phyloP scores from a whole-genome alignment of 2,329 filamentous ascomycete genomes.

The Raffaelea deltoideospora region DNA sequence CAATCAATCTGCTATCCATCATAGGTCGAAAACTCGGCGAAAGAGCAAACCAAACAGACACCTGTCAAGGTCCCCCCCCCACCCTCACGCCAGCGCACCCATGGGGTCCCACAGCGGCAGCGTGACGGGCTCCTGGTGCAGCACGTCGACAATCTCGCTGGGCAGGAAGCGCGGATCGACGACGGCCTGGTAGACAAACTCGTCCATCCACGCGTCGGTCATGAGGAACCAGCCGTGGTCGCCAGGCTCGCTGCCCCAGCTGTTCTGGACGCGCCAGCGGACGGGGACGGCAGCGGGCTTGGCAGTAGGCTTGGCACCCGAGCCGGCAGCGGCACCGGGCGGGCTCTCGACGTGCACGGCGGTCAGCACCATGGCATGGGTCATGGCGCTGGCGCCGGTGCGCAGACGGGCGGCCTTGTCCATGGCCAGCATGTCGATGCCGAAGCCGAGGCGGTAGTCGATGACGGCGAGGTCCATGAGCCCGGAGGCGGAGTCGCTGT shows the following conservation, averaged over 20 bases:
- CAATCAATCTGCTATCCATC: too few relatives aligned
- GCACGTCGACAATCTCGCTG: constrained; percentile 52
- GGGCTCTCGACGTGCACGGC: constrained; percentile 62
- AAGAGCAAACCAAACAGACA: too few relatives aligned
- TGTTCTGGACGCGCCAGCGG: constrained; percentile 79
- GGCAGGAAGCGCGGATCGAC: constrained; percentile 56
- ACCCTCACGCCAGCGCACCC: constrained; percentile 52
- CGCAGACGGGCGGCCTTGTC: constrained; percentile 60
- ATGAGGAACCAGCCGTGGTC: constrained; percentile 81
- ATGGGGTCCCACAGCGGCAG: constrained; percentile 71
- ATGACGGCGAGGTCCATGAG: constrained; percentile 69
- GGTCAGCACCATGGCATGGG: constrained; percentile 83
- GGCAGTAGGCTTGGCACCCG: too few relatives aligned
- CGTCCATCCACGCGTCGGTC: constrained; percentile 65
- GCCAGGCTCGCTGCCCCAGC: constrained; percentile 57
- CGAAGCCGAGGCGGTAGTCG: constrained; percentile 75
- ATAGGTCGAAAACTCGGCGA: too few relatives aligned
- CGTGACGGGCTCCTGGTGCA: constrained; percentile 54
- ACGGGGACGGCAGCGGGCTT: constrained; percentile 36
- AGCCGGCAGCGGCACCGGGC: constrained; percentile 36
- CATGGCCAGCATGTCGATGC: constrained; percentile 57
- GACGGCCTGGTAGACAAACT: constrained; percentile 77
- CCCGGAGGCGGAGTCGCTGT: constrained; percentile 49
- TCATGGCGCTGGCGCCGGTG: constrained; percentile 70
- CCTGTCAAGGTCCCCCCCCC: too few relatives aligned